Base-by-base conservation (phyloP, 2,329 filamentous ascomycete species). In the Apiospora aurea region DNA sequence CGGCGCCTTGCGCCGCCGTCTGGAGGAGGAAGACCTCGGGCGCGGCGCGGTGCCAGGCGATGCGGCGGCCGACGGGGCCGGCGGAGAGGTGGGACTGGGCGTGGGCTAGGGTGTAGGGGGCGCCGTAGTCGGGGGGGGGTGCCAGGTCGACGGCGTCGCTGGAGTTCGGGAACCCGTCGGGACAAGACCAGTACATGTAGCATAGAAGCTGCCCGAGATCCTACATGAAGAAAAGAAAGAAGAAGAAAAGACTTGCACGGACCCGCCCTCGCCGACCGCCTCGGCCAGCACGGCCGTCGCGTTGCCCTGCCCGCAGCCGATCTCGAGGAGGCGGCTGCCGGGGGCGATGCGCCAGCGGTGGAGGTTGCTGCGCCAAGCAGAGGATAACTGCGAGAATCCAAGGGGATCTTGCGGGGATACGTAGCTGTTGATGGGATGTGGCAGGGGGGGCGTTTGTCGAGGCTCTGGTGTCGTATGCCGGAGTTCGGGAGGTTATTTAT, bases 231-330 rank as follows among this genome's bases (percentile, higher is more conserved):
- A 29, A 29, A n/a, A n/a, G n/a, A n/a, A n/a, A n/a, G n/a, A n/a
- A 29, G 26, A 16, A 29, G 3, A 5, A 10, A 38, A 1, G 8
- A 41, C 57, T 64, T 64, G 41, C 57, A 90, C 80, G 67, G 79
- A 80, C 0, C 87, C 87, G 0, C 78, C 43, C 16, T 82, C 76
- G 2, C 85, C 84, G 1, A 87, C 83, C 26, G 79, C 83, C 75
- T 83, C 77, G 66, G 88, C 89, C 24, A 91, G 83, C 2, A 85
- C 86, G 14, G 85, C 82, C 1, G 89, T 90, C 75, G 85, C 86
- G 72, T 88, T 87, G 2, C 89, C 89, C 75, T 91, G 89, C 0
- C 89, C 89, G 78, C 89, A 90, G 69, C 88, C 89, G 49, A 91
- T 78, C 76, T 91, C 89, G 1, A 91, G 82, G 8, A 90, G 77